Conservation (phyloP, 345 rosid genomes). For the Nasturtium officinale region DNA sequence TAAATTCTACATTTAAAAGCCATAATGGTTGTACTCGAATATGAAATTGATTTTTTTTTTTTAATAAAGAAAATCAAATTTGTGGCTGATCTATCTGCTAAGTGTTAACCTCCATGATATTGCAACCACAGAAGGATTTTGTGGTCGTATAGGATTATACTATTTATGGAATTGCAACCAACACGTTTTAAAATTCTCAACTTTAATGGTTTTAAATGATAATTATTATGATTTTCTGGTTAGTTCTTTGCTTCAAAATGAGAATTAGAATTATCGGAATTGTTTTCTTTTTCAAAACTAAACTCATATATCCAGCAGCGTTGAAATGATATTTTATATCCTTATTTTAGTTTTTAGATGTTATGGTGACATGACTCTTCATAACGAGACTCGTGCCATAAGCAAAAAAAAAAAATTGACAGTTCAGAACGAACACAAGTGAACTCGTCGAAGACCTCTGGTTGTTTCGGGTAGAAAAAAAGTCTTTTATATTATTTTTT, state of each 20-base stretch:
- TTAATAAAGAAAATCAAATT: neutral
- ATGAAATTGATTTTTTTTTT: neutral
- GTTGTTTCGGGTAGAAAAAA: neutral
- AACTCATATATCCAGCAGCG: neutral
- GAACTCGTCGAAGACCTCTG: neutral
- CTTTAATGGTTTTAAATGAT: neutral
- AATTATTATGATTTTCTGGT: neutral
- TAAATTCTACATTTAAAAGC: neutral
- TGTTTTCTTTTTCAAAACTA: neutral
- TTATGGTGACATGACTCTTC: neutral
- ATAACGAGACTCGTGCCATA: neutral
- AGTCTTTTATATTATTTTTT: too few species aligned
- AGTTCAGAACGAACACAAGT: neutral
- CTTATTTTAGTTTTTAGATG: neutral
- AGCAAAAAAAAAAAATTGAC: neutral
- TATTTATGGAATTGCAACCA: neutral
- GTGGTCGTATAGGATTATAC: neutral
- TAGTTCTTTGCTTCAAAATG: neutral
- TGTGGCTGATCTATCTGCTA: neutral
- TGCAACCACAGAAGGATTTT: slow-evolving; percentile 2
- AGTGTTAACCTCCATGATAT: neutral
- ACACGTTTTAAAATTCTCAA: neutral
- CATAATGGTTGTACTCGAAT: slow-evolving; percentile 1
- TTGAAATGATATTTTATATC: neutral
- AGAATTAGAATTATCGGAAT: neutral